Base-by-base conservation (phyloP, 2,329 filamentous ascomycete genomes). In the Didymella exigua region DNA sequence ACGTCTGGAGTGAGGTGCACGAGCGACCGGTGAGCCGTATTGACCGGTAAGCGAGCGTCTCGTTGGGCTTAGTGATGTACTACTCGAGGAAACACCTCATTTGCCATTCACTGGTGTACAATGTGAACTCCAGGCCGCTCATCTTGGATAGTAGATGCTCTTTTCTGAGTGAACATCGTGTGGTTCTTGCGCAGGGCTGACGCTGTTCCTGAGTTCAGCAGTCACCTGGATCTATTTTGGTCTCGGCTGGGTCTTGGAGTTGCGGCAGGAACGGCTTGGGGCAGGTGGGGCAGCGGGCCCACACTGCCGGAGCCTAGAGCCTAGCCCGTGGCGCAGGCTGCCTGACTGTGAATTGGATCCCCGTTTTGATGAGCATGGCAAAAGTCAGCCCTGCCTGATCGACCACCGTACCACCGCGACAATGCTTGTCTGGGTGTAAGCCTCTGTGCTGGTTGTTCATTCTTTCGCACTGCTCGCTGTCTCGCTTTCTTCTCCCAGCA, bases 181-280 rank as follows among this genome's bases (percentile, higher is more conserved):
- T 5, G 9, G 21, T 21, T n/a, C 2, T 4, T 26, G 27, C 27
- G 34, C 21, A 41, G 19, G 40, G 52, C 52, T 49, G 45, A 19
- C 34, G n/a, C n/a, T 14, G 45, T 44, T 14, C 38, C 40, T 49
- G 53, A 38, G 23, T 23, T 14, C 19, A 34, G 14, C 4, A 30
- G 34, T 31, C 29, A 37, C 18, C 23, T 33, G 27, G 14, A 26
- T 56, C 54, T 56, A 56, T 56, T 56, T 52, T 47, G 13, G 54
- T 43, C 54, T 52, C 54, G 48, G 48, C 43, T 56, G 47, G 49
- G 41, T 42, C 46, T 49, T 50, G 42, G 46, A 48, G 46, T 19
- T 41, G 51, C 51, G 45, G 54, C 58, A 67, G 64, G 58, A 61
- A 65, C 64, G 56, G 58, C 42, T 45, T 54, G 33, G 40, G 40